phyloP scores from a whole-genome alignment of 176 grass and related monocot genomes.

The Ananas comosus region DNA sequence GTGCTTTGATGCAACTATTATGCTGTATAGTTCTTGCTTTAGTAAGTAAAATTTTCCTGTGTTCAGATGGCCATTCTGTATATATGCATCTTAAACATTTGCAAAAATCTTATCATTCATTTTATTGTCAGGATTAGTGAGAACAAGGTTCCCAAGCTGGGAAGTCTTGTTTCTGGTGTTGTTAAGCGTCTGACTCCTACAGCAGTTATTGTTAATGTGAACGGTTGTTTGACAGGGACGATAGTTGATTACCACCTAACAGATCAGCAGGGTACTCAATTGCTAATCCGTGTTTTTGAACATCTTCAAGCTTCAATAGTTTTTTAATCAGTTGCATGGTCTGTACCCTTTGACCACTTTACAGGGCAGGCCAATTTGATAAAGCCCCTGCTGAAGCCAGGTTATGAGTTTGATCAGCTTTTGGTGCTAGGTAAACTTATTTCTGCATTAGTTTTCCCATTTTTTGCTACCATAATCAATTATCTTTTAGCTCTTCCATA shows the following conservation, averaged over 20 bases:
- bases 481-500: not conserved
- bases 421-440: slow-evolving; percentile 65
- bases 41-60: not conserved
- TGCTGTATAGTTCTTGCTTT: not conserved
- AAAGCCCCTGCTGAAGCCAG: slow-evolving; percentile 79
- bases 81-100: not conserved
- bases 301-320: not conserved
- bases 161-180: slow-evolving; percentile 75
- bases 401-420: slow-evolving; percentile 71
- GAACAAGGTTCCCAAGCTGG: slow-evolving; percentile 38
- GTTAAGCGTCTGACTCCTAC: slow-evolving; percentile 72
- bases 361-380: slow-evolving; percentile 66
- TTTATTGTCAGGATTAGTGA: slow-evolving; percentile 28
- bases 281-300: not conserved
- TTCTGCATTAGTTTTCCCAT: not conserved
- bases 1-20: too few species aligned
- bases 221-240: slow-evolving; percentile 58
- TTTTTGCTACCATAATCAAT: not conserved
- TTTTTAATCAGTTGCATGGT: slow-evolving; percentile 12
- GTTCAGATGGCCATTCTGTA: not conserved
- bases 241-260: slow-evolving; percentile 76
- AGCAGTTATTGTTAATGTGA: slow-evolving; percentile 68
- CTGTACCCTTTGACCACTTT: not conserved
- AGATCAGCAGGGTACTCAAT: slow-evolving; percentile 59
- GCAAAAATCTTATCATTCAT: not conserved